phyloP scores from a whole-genome alignment of 2,329 filamentous ascomycete genomes.

The Fusarium tupiense region DNA sequence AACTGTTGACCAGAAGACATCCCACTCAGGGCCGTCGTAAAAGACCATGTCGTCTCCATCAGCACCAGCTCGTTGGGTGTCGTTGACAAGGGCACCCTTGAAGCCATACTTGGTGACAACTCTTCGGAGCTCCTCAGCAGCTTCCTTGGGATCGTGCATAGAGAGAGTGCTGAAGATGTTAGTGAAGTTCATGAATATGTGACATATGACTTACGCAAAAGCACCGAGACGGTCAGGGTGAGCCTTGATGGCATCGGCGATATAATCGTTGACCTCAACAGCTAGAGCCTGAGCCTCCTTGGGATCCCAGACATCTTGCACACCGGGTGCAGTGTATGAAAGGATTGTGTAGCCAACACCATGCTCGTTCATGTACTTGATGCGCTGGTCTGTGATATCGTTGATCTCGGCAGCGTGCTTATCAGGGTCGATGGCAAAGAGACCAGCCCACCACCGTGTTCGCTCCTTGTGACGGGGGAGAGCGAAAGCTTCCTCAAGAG shows the following conservation, averaged over 20 bases:
- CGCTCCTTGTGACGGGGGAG: conserved; percentile 67
- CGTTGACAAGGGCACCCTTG: conserved; percentile 69
- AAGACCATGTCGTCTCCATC: conserved; percentile 71
- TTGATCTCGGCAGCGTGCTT: conserved; percentile 66
- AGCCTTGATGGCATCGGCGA: conserved; percentile 50
- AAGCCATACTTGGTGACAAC: conserved; percentile 69
- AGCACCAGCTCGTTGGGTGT: conserved; percentile 66
- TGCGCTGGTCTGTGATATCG: conserved; percentile 52
- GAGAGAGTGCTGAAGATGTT: conserved; percentile 51
- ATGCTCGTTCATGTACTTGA: conserved; percentile 56
- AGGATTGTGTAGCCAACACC: conserved; percentile 60
- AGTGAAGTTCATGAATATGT: fast-evolving
- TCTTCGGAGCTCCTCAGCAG: conserved; percentile 60
- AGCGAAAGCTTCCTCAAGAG: conserved; percentile 70
- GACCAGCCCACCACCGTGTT: conserved; percentile 68
- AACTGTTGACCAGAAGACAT: conserved; percentile 68
- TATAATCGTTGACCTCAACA: conserved; percentile 55
- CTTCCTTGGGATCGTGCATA: conserved; percentile 63
- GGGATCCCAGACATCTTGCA: conserved; percentile 57
- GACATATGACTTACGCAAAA: conserved; percentile 51
- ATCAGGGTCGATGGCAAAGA: conserved; percentile 68
- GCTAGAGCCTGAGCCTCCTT: conserved; percentile 54
- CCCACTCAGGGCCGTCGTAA: conserved; percentile 70
- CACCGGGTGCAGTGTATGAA: conserved; percentile 60
- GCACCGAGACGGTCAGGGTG: conserved; percentile 56